These are phyloP conservation scores for Aspergillus eucalypticola DNA, from an alignment of 2,329 filamentous ascomycete species.

Conservation along the genomic window DNA sequence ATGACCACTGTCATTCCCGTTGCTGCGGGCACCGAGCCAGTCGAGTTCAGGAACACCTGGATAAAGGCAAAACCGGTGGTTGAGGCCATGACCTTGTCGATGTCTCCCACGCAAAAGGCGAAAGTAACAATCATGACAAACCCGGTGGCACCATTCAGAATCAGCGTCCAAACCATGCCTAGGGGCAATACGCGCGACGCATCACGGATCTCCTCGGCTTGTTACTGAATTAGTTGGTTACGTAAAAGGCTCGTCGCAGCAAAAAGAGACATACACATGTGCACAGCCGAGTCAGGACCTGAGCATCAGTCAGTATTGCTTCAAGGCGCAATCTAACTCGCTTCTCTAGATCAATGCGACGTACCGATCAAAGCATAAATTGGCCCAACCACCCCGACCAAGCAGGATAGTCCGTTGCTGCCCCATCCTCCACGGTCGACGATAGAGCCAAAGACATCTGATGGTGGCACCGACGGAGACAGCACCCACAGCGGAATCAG, in stretches of 20 bases:
- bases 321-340: background rate
- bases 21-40: constrained; percentile 34
- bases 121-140: constrained; percentile 49
- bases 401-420: constrained; percentile 39
- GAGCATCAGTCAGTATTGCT: background rate
- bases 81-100: constrained; percentile 41
- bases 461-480: constrained; percentile 32
- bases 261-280: constrained; percentile 30
- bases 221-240: too few species aligned
- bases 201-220: constrained; percentile 53
- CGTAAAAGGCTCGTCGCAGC: too few species aligned
- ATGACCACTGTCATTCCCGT: constrained; percentile 49
- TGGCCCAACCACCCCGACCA: constrained; percentile 37
- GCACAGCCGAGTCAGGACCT: constrained; percentile 36
- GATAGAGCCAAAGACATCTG: constrained; percentile 38
- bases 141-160: constrained; percentile 51
- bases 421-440: constrained; percentile 40
- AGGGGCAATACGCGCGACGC: constrained; percentile 50
- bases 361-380: constrained; percentile 29
- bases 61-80: constrained; percentile 52
- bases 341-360: background rate
- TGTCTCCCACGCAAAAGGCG: constrained; percentile 47
- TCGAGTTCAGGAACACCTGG: constrained; percentile 34
- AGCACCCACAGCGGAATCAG: constrained; percentile 40
- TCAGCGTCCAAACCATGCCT: constrained; percentile 50